Evolutionary conservation across 192 early-diverging fungal species (phyloP).

Genomic region (Umbelopsis sp.): DNA sequence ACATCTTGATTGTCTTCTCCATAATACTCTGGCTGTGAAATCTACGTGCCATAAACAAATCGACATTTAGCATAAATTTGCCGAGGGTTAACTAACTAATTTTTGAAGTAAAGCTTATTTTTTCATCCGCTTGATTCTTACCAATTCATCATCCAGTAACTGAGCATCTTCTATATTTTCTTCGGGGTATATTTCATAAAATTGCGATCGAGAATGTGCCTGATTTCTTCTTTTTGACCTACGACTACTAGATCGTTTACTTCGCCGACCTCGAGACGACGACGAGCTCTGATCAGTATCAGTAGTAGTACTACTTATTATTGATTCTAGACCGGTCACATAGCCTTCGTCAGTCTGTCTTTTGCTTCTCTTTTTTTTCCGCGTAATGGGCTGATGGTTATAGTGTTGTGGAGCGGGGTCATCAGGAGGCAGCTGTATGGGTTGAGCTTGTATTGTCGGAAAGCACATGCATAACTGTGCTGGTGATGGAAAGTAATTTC

Average conservation of each 20-base stretch:
- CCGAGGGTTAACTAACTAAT: neutral
- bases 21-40: conserved; percentile 2
- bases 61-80: neutral
- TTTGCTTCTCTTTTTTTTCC: neutral
- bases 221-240: conserved; percentile 1
- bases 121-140: neutral
- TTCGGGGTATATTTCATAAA: conserved; percentile 22
- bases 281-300: conserved; percentile 6
- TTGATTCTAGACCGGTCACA: conserved; percentile 5
- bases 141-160: neutral
- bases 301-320: conserved; percentile 3
- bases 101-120: no score
- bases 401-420: conserved; percentile 9
- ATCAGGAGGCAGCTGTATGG: conserved; percentile 28
- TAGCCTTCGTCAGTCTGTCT: conserved; percentile 20
- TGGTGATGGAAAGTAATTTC: conserved; percentile 43
- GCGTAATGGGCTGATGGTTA: neutral
- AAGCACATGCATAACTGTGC: conserved; percentile 28
- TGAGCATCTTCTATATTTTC: conserved; percentile 12
- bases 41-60: neutral
- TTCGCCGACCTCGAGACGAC: neutral
- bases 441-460: conserved; percentile 27
- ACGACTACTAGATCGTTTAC: neutral
- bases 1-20: neutral
- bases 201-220: conserved; percentile 7